These are phyloP conservation scores for Coemansia pectinata DNA, from an alignment of 192 early-diverging fungal species.

Conservation along the genomic window DNA sequence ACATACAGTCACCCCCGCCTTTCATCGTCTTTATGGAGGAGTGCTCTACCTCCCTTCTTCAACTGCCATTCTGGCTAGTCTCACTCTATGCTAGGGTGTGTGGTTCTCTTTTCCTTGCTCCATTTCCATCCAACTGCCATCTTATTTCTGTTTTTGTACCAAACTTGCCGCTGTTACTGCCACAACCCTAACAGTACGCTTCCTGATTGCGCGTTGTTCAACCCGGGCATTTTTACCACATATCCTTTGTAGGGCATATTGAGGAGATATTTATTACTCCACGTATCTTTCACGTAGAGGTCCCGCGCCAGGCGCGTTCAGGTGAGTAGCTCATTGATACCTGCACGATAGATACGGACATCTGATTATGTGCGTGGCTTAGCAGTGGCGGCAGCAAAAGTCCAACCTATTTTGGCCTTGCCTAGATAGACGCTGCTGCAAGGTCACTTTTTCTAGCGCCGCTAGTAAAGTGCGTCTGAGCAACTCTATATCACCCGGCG, in stretches of 20 bases:
- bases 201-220: background rate
- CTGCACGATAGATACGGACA: background rate
- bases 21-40: background rate
- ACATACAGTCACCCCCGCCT: background rate
- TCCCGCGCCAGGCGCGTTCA: constrained; percentile 17
- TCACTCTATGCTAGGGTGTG: background rate
- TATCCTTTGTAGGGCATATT: constrained; percentile 29
- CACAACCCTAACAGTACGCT: background rate
- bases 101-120: background rate
- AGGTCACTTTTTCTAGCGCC: background rate
- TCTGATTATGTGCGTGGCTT: background rate
- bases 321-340: constrained; percentile 23
- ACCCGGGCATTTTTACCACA: background rate
- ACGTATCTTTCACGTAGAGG: constrained; percentile 25
- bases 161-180: background rate
- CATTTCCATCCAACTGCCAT: background rate
- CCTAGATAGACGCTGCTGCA: constrained; percentile 1
- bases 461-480: background rate
- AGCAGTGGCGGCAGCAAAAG: constrained; percentile 2
- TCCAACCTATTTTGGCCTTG: background rate
- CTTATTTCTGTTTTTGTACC: background rate
- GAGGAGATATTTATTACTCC: constrained; percentile 41
- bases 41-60: background rate
- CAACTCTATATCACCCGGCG: background rate
- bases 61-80: background rate